These are phyloP conservation scores for Aspergillus sp. DNA, from an alignment of 2,329 filamentous ascomycete species.

Conservation along the genomic window DNA sequence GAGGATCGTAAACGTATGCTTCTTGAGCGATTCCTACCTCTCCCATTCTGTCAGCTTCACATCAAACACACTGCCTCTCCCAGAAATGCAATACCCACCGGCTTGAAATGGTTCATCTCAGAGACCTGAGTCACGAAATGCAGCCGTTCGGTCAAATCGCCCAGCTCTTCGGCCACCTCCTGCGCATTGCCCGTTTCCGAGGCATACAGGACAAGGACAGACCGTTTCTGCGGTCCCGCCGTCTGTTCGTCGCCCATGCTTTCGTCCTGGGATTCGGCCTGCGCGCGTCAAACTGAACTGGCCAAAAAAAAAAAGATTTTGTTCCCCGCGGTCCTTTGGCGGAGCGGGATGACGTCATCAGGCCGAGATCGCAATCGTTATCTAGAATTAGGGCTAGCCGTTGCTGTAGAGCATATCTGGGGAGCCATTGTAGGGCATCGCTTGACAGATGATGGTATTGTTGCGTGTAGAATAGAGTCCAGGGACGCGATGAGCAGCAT, in stretches of 20 bases:
- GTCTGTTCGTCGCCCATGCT: constrained; percentile 19
- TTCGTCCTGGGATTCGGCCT: not conserved
- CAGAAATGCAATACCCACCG: constrained; percentile 49
- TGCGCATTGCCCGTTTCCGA: constrained; percentile 93
- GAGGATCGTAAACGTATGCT: constrained; percentile 50
- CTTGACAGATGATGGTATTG: no score
- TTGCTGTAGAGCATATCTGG: no score
- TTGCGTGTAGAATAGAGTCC: no score
- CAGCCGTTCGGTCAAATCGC: constrained; percentile 63
- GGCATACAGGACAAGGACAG: constrained; percentile 72
- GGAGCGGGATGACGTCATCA: constrained; percentile 25
- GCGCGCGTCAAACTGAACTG: not conserved
- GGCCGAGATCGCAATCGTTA: constrained; percentile 3
- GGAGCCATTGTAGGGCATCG: no score
- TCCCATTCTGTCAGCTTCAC: not conserved
- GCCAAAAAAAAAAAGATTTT: constrained; percentile 6
- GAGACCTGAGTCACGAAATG: constrained; percentile 68
- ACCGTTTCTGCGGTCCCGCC: constrained; percentile 23
- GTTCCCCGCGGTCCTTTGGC: constrained; percentile 7
- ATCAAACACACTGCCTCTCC: no score
- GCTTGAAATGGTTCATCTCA: constrained; percentile 66
- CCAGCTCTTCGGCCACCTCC: constrained; percentile 81
- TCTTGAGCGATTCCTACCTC: constrained; percentile 25
- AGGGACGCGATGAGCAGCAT: no score
- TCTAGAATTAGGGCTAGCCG: not conserved